Evolutionary conservation across 2,329 filamentous ascomycete species (phyloP).

Genomic region (Aplosporella prunicola): DNA sequence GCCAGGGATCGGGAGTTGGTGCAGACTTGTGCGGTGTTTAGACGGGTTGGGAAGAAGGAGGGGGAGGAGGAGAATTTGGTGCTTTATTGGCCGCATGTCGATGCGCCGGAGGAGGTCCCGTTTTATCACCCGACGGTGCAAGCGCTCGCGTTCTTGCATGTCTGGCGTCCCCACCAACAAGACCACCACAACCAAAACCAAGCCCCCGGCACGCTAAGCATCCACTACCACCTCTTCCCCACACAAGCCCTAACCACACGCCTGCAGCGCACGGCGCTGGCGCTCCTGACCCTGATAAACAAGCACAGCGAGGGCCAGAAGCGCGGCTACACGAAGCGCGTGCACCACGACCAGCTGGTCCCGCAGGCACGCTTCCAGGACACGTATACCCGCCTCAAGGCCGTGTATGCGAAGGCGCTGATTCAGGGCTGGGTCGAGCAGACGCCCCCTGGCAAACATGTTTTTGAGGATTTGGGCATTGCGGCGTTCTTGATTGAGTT

Average conservation of each 20-base stretch:
- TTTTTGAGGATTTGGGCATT: conserved; percentile 89
- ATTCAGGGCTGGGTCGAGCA: conserved; percentile 73
- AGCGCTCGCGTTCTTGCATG: conserved; percentile 67
- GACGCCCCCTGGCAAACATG: conserved; percentile 82
- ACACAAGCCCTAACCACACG: conserved; percentile 36
- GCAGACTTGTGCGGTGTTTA: conserved; percentile 74
- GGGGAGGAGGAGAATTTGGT: conserved; percentile 46
- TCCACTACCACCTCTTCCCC: conserved; percentile 44
- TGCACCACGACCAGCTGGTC: conserved; percentile 73
- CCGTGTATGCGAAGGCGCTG: conserved; percentile 62
- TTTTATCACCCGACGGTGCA: conserved; percentile 80
- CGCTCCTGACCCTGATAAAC: conserved; percentile 57
- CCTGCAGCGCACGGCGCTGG: conserved; percentile 57
- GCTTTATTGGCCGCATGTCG: conserved; percentile 68
- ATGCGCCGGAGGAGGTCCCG: conserved; percentile 54
- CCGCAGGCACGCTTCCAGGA: conserved; percentile 70
- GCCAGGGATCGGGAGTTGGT: conserved; percentile 63
- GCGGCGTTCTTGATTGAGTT: conserved; percentile 87
- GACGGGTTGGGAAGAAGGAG: conserved; percentile 10
- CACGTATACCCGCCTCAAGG: conserved; percentile 71
- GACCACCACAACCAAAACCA: conserved; percentile 6
- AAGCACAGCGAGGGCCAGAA: conserved; percentile 62
- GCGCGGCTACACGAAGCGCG: conserved; percentile 66
- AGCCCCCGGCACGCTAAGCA: conserved; percentile 34
- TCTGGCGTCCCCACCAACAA: conserved; percentile 37